Evolutionary conservation across 1,139 yeast species (phyloP), one percentile per base, ranked within the genome.

Genomic region (Suhomyces maxii): DNA sequence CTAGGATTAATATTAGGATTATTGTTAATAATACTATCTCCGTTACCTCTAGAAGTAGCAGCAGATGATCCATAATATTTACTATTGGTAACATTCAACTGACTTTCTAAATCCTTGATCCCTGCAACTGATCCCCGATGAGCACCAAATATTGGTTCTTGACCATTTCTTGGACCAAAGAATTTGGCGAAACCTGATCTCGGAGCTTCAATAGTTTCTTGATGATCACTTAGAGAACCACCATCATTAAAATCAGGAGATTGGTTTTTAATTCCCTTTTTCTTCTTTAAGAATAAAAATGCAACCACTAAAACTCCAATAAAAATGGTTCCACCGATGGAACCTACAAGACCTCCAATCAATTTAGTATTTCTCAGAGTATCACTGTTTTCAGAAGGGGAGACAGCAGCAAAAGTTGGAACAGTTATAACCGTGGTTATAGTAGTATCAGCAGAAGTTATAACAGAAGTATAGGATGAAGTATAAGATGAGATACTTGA

Each of bases 281-380:
- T 57, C 46, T 61, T 67, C 48, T 64, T 72, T 51, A 73, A 57
- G 48, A 69, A 67, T 33, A 74, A 55, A 52, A 73, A 70, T 14
- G 73, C 52, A 12, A 71, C 64, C 26, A 71, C 76, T 12, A 72
- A 53, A 6, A 63, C 63, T 1, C 76, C 77, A 44, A 75, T 68
- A 8, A 72, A 65, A 36, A 75, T 68, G 14, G 74, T 64, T 3
- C 80, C 80, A 11, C 79, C 80, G 34, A 75, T 71, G 6, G 78
- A 73, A 1, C 80, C 80, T 8, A 75, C 79, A 23, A 75, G 57
- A 0, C 80, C 79, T 7, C 80, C 80, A 40, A 75, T 73, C 46
- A 75, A 61, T 53, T 68, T 73, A 35, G 73, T 63, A 53, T 70
- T 73, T 28, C 57, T 59, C 38, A 58, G 55, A 1, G 64, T 49